Conservation (phyloP, 2,329 filamentous ascomycete species). For the Dryadomyces quercivorus region DNA sequence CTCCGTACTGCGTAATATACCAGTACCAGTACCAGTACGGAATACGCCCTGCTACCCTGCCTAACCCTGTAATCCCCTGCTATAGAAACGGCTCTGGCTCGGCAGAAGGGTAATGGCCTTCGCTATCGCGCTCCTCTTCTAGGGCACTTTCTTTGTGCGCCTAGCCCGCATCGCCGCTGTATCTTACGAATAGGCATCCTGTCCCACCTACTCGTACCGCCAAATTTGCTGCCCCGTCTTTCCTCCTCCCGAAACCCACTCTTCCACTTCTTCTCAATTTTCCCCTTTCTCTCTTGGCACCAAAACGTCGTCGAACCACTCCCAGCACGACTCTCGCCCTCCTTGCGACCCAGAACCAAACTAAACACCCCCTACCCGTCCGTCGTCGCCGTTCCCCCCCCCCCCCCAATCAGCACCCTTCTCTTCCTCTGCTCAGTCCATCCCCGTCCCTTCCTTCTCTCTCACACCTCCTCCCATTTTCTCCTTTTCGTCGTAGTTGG, state of each 20-base stretch:
- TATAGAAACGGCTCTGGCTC: too few relatives aligned
- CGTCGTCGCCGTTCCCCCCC: not conserved
- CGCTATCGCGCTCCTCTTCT: too few relatives aligned
- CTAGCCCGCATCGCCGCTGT: too few relatives aligned
- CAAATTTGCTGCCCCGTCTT: not conserved
- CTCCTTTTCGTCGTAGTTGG: not conserved
- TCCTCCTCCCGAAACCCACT: not conserved
- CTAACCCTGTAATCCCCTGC: too few relatives aligned
- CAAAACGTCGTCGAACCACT: not conserved
- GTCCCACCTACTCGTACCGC: not conserved
- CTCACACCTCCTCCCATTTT: not conserved
- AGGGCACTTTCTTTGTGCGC: too few relatives aligned
- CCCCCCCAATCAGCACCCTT: not conserved
- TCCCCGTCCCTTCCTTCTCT: not conserved
- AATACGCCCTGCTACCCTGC: not conserved
- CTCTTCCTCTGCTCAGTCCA: not conserved
- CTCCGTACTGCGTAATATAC: not conserved
- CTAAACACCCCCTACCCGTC: conserved; percentile 2
- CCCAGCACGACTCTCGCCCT: not conserved
- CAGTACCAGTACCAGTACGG: not conserved
- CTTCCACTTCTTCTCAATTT: not conserved
- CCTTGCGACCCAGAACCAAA: not conserved
- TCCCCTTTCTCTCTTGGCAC: conserved; percentile 1
- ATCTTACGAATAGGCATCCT: not conserved
- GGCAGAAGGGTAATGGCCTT: too few relatives aligned